Percentiles rank a stretch among this genome's conserved stretches.
Evolutionary conservation across 306 rosid genomes (phyloP).

Genomic region (Corylus heterophylla): DNA sequence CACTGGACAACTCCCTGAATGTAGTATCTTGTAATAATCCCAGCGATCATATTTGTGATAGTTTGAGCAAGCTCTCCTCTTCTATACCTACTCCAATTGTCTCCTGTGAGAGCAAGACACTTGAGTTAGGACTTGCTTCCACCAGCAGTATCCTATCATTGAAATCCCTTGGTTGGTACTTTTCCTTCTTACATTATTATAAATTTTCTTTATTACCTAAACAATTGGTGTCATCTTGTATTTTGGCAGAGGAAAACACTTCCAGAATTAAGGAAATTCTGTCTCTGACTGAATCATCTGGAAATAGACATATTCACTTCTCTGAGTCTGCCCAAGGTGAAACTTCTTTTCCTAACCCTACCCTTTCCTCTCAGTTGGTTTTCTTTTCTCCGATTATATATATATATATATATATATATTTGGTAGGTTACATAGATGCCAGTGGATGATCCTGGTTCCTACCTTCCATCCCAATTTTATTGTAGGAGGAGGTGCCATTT

Average conservation of each 20-base stretch:
- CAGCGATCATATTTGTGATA: slow-evolving; percentile 28
- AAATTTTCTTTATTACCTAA: slow-evolving; percentile 16
- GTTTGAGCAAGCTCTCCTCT: slow-evolving; percentile 22
- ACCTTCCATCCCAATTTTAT: not conserved
- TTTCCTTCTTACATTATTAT: slow-evolving; percentile 4
- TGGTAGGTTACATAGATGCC: not conserved
- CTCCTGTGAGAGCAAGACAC: slow-evolving; percentile 30
- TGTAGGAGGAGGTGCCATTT: not conserved
- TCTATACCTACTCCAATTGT: slow-evolving; percentile 21
- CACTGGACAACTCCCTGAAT: slow-evolving; percentile 28
- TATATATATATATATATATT: not conserved
- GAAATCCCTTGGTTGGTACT: slow-evolving; percentile 56
- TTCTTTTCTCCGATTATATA: not conserved
- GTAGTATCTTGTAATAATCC: slow-evolving; percentile 26
- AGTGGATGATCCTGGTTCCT: not conserved
- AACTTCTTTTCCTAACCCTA: slow-evolving; percentile 4
- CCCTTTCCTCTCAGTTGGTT: not conserved
- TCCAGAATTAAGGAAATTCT: slow-evolving; percentile 23
- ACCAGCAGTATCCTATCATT: slow-evolving; percentile 29
- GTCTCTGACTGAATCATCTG: slow-evolving; percentile 28
- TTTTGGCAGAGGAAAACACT: slow-evolving; percentile 31
- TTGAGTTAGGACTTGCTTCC: slow-evolving; percentile 32
- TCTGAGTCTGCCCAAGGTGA: slow-evolving; percentile 27
- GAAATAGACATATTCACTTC: slow-evolving; percentile 22
- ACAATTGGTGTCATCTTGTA: slow-evolving; percentile 9